Percentiles rank a stretch among this genome's conserved stretches.
These are phyloP conservation scores for Pyrenophora graminea DNA, from an alignment of 2,329 filamentous ascomycete species.

Conservation along the genomic window DNA sequence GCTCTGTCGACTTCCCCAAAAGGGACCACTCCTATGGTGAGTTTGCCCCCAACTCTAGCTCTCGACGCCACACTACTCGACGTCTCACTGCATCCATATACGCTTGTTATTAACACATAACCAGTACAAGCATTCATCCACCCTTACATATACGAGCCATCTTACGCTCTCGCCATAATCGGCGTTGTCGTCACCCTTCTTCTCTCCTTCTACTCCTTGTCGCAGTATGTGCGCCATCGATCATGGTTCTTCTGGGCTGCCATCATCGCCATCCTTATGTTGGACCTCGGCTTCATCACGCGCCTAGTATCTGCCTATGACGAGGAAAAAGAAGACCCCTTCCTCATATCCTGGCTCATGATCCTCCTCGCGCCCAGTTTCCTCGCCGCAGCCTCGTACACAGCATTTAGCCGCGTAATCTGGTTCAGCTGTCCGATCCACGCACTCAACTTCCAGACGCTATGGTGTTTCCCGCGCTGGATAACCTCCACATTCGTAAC, in stretches of 20 bases:
- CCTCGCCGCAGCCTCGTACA: conserved; percentile 57
- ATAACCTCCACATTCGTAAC: conserved; percentile 55
- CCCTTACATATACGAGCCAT: conserved; percentile 57
- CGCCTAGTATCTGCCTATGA: conserved; percentile 50
- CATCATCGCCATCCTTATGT: conserved; percentile 46
- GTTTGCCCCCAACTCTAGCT: not conserved
- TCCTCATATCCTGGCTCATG: conserved; percentile 51
- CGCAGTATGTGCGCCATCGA: conserved; percentile 41
- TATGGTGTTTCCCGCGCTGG: conserved; percentile 51
- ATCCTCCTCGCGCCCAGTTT: conserved; percentile 56
- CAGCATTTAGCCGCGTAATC: conserved; percentile 54
- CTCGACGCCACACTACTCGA: not conserved
- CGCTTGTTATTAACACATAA: not conserved
- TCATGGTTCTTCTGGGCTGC: conserved; percentile 46
- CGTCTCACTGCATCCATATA: not conserved
- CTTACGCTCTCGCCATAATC: conserved; percentile 49
- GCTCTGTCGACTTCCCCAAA: conserved; percentile 5
- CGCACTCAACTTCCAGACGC: conserved; percentile 48
- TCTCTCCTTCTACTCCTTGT: conserved; percentile 36
- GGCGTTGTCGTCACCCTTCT: conserved; percentile 50
- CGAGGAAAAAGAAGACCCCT: conserved; percentile 40
- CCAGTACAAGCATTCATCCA: conserved; percentile 32
- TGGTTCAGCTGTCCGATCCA: conserved; percentile 46
- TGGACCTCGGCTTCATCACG: conserved; percentile 58
- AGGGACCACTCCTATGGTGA: conserved; percentile 2